Evolutionary conservation across 176 grass and related monocot genomes (phyloP), one percentile per base, ranked within the genome.

Genomic region (maize (Zea mays)): DNA sequence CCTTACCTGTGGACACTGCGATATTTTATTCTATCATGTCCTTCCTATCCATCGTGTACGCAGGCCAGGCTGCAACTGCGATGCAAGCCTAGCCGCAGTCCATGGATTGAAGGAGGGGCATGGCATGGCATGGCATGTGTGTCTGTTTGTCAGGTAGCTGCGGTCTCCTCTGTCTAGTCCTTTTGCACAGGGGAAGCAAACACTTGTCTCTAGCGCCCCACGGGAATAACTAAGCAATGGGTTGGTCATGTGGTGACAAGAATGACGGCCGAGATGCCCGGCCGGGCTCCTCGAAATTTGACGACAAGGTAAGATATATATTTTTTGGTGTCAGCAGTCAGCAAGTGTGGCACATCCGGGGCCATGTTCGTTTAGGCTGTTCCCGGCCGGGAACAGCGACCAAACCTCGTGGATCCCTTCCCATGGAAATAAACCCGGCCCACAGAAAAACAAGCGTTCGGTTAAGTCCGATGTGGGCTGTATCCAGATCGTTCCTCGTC

Each of bases 121-220:
- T n/a, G 77, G 74, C 40, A 8, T 17, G 42, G 62, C 62, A 64
- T 48, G 7, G 52, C 77, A 77, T 72, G 77, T 76, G 81, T 72
- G 71, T 65, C 16, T 66, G 49, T 34, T 85, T 88, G 82, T 88
- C 86, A 77, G 19, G 38, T 88, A 77, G 77, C 72, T 85, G 42
- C 12, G 77, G 72, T 85, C 79, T 88, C n/a, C 14, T 88, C 77
- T 77, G 86, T 66, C 81, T 85, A 43, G 58, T 77, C 82, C 55
- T 77, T 47, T 72, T 66, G 77, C 75, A 70, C 4, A 49, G 47
- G 57, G 72, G 61, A 65, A 65, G 59, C 77, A 77, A 85, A 67
- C 73, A 34, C 49, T 67, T 88, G 86, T 88, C 82, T 46, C 77
- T 85, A 77, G 65, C 65, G 71, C n/a, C n/a, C 3, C 76, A 58